Conservation (phyloP, 1,139 yeast species). For the Yamadazyma buinensis region DNA sequence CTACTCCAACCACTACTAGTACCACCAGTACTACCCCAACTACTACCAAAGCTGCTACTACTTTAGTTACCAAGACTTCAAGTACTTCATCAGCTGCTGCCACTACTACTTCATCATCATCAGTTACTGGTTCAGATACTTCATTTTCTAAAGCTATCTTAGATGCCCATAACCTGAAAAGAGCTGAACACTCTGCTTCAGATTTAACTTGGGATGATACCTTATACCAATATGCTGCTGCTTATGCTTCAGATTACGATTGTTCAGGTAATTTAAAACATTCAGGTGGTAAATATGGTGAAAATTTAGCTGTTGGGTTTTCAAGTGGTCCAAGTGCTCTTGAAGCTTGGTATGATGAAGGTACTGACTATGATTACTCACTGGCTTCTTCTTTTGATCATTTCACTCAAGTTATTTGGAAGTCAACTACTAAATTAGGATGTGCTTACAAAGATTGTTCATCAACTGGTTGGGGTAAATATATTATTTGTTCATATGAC, state of each 20-base stretch:
- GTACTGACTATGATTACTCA: slow-evolving; percentile 50
- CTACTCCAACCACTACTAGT: slow-evolving; percentile 4
- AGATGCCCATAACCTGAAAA: slow-evolving; percentile 61
- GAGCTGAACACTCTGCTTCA: slow-evolving; percentile 63
- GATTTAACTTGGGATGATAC: slow-evolving; percentile 60
- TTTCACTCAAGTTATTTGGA: slow-evolving; percentile 88
- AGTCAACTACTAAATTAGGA: slow-evolving; percentile 61
- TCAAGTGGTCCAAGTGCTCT: slow-evolving; percentile 52
- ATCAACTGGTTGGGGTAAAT: slow-evolving; percentile 42
- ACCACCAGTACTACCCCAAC: too few relatives aligned
- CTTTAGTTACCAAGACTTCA: slow-evolving; percentile 12
- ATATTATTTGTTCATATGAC: slow-evolving; percentile 51
- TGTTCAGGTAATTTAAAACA: slow-evolving; percentile 70
- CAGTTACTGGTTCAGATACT: slow-evolving; percentile 20
- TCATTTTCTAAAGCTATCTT: slow-evolving; percentile 40
- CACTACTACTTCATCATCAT: slow-evolving; percentile 5
- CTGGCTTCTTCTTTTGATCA: slow-evolving; percentile 47
- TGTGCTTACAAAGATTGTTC: slow-evolving; percentile 65
- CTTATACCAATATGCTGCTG: slow-evolving; percentile 63
- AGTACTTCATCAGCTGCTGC: slow-evolving; percentile 5
- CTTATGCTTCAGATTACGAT: slow-evolving; percentile 60
- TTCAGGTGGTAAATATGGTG: slow-evolving; percentile 79
- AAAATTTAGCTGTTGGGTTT: slow-evolving; percentile 79
- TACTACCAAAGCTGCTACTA: slow-evolving; percentile 9
- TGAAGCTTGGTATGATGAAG: slow-evolving; percentile 83